phyloP scores from a whole-genome alignment of 768 basidiomycete genomes.

The Cyclocybe cylindracea region DNA sequence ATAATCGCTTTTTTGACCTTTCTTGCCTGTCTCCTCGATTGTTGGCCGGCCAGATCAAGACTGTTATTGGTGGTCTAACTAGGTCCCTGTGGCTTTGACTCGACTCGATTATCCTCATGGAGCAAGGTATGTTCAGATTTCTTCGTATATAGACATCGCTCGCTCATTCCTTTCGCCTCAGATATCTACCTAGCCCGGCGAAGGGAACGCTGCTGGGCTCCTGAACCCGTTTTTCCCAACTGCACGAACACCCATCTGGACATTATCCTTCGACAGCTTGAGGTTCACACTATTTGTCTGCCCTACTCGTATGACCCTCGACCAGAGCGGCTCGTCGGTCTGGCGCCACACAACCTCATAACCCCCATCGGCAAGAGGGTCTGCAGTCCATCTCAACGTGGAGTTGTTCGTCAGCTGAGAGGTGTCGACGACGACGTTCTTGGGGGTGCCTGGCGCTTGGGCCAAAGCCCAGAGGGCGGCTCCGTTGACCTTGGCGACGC shows the following conservation, averaged over 20 bases:
- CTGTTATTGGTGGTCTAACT: too few relatives aligned
- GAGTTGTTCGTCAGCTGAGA: constrained; percentile 55
- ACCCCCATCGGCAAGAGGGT: constrained; percentile 38
- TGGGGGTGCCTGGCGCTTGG: constrained; percentile 55
- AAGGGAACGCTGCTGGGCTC: constrained; percentile 51
- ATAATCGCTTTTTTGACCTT: not conserved
- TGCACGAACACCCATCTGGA: constrained; percentile 48
- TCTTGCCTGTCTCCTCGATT: not conserved
- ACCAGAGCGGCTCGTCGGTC: constrained; percentile 48
- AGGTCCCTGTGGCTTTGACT: too few relatives aligned
- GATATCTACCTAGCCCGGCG: constrained; percentile 9
- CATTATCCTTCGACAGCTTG: constrained; percentile 51
- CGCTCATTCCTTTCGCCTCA: too few relatives aligned
- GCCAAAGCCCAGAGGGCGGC: constrained; percentile 57
- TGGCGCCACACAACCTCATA: constrained; percentile 57
- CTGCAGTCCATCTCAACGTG: constrained; percentile 47
- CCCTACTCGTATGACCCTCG: constrained; percentile 50
- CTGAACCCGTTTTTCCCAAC: constrained; percentile 53
- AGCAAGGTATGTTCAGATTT: not conserved
- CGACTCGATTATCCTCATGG: not conserved
- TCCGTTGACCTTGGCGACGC: constrained; percentile 53
- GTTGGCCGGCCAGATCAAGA: too few relatives aligned
- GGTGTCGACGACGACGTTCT: constrained; percentile 46
- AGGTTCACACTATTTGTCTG: constrained; percentile 41
- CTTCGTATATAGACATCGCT: not conserved